Base-by-base conservation (phyloP, 176 grass and related monocot genomes). In the Aechmea fasciata region DNA sequence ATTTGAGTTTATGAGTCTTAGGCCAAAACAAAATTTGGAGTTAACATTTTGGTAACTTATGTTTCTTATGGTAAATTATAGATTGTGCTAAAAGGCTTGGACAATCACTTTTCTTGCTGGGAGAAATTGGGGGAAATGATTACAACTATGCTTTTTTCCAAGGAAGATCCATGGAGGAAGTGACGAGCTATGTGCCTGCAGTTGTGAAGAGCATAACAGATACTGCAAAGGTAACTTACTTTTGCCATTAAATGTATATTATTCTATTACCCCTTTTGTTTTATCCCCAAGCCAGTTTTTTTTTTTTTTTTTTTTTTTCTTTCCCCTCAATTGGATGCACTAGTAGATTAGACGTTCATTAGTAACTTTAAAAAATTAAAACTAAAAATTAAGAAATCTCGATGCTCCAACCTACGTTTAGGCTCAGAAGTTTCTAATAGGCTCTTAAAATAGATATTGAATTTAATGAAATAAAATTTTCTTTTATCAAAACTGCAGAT, bases 51-150 rank as follows among this genome's bases (percentile, higher is more conserved):
- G 5, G 5, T 6, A 41, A 41, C 33, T 41, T 41, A 49, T 50
- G 20, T 20, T 51, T 51, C 6, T 13, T n/a, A 12, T 51, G 3
- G 14, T 9, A 66, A 66, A 1, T 66, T 47, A 24, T 24, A 77
- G 93, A 96, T 26, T 96, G 93, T 63, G 17, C 52, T 0, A 79
- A 66, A 61, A 92, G 81, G 51, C 71, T 90, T 3, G 76, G 64
- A n/a, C 67, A 73, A 28, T 78, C 93, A 50, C 52, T 92, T 70
- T 89, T 96, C 75, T 75, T 96, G 76, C 73, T 96, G 0, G 93
- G 93, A 3, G 93, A 96, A 70, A 96, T 96, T 0, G 93, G 93
- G n/a, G 93, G 93, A 13, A 96, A 96, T 70, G 92, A 96, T 65
- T 96, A 96, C 83, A 96, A 96, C 75, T 89, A 89, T 28, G 93